Percentiles rank a stretch among this genome's conserved stretches.
These are phyloP conservation scores for Hypoxylon trugodes DNA, from an alignment of 495 filamentous ascomycete species.

Conservation along the genomic window DNA sequence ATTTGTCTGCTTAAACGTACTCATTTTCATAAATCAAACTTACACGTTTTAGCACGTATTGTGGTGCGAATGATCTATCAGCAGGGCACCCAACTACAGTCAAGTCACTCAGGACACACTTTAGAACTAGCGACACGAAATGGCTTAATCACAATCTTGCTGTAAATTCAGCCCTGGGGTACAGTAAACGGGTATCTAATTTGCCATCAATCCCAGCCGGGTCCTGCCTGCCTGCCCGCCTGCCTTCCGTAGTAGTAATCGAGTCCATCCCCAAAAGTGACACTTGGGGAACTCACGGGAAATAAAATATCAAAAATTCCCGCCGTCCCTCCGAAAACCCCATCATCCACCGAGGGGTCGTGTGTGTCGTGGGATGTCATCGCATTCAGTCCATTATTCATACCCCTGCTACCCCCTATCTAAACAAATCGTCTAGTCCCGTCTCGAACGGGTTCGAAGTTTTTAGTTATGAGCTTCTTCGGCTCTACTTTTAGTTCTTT, in stretches of 20 bases:
- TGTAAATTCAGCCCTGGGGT: slow-evolving; percentile 28
- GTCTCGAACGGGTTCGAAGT: too few relatives aligned
- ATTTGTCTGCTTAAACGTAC: too few relatives aligned
- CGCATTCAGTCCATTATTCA: slow-evolving; percentile 21
- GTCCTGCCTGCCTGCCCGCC: slow-evolving; percentile 6
- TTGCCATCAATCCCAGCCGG: slow-evolving; percentile 28
- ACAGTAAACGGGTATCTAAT: slow-evolving; percentile 42
- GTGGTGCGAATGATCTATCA: too few relatives aligned
- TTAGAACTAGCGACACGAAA: too few relatives aligned
- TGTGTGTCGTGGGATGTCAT: slow-evolving; percentile 21
- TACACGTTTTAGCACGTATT: too few relatives aligned
- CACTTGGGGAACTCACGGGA: too few relatives aligned
- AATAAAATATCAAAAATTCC: neutral
- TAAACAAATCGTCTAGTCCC: slow-evolving; percentile 2
- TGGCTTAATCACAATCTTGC: slow-evolving; percentile 16
- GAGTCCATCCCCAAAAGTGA: neutral
- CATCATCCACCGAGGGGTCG: neutral
- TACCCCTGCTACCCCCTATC: slow-evolving; percentile 12
- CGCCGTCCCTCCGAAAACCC: neutral
- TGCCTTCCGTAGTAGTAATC: neutral
- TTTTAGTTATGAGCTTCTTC: neutral
- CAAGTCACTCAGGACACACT: too few relatives aligned
- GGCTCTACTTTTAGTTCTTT: neutral
- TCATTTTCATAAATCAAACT: too few relatives aligned
- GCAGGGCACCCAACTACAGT: too few relatives aligned